Base-by-base conservation (phyloP, 768 basidiomycete genomes). In the Leccinum barrowsii region DNA sequence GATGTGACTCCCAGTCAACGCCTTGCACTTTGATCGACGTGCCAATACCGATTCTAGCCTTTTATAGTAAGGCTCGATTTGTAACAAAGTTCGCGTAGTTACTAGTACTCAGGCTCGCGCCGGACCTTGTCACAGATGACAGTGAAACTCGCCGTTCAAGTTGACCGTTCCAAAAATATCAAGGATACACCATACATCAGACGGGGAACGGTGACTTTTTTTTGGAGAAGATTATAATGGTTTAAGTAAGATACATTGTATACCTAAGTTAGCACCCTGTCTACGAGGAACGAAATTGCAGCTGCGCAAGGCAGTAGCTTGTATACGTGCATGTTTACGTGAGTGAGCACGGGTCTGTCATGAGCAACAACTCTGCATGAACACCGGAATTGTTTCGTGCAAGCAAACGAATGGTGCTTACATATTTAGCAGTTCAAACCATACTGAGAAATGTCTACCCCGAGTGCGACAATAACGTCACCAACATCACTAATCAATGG, bases 401-500 rank as follows among this genome's bases (percentile, higher is more conserved):
- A 15, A 17, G 48, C 19, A 11, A 30, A 10, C 6, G 15, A n/a
- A 26, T 12, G 19, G 28, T 17, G 28, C 32, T 3, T 56, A 56
- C 24, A 59, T 57, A 57, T 60, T 61, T 48, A 70, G 28, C 55
- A 74, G 49, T 47, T 60, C 63, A 40, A 40, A 40, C 40, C 17
- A 40, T 40, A 40, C 17, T 54, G 75, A 60, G 57, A 73, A 24
- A 57, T 49, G 22, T 49, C 51, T 40, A 69, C 54, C 48, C 62
- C 58, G 50, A 76, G 69, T 17, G 47, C 51, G 40, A 60, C 12
- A 51, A 75, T 56, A 54, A 73, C 54, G 21, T 56, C 22, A 12
- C 62, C 13, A 52, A 68, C 56, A 19, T 53, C 54, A 12, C 53
- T 49, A 37, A 75, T 26, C 50, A 70, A 50, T 49, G 65, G 64